A percentile compares a stretch with the other conserved stretches of the same genome.
Evolutionary conservation across 768 basidiomycete species (phyloP).

Genomic region (Termitomyces bulborhizus): DNA sequence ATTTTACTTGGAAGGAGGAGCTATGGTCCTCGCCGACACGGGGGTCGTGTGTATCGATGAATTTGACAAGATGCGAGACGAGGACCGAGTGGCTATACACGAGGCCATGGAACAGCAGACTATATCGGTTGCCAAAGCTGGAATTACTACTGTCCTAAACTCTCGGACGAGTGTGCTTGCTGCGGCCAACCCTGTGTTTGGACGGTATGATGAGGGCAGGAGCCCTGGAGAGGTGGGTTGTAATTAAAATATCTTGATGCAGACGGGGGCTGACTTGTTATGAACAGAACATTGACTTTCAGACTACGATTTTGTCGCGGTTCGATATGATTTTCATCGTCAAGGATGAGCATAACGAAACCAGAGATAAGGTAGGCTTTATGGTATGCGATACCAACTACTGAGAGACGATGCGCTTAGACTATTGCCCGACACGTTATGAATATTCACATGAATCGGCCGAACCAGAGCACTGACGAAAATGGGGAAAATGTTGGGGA

Average conservation of each 20-base stretch:
- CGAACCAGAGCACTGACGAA: slow-evolving; percentile 56
- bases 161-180: slow-evolving; percentile 94
- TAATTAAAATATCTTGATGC: neutral
- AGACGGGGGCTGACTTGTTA: slow-evolving; percentile 1
- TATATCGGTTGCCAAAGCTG: slow-evolving; percentile 98
- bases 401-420: slow-evolving; percentile 29
- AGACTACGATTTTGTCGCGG: slow-evolving; percentile 95
- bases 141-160: slow-evolving; percentile 96
- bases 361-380: slow-evolving; percentile 66
- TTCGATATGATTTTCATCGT: slow-evolving; percentile 99
- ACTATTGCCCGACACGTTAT: slow-evolving; percentile 96
- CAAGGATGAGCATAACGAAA: slow-evolving; percentile 95
- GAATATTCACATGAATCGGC: slow-evolving; percentile 97
- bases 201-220: slow-evolving; percentile 93
- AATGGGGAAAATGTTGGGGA: slow-evolving; percentile 72
- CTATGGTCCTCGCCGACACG: slow-evolving; percentile 98
- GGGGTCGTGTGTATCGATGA: slow-evolving; percentile 99
- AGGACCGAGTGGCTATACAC: slow-evolving; percentile 97
- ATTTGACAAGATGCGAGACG: slow-evolving; percentile 99
- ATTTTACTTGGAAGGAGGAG: slow-evolving; percentile 98
- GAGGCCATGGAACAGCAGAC: slow-evolving; percentile 99
- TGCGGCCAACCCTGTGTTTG: slow-evolving; percentile 97
- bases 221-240: slow-evolving; percentile 82
- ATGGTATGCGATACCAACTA: neutral
- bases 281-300: slow-evolving; percentile 86